Base-by-base conservation (phyloP, 768 basidiomycete genomes). In the Podaxis mareebaensis region DNA sequence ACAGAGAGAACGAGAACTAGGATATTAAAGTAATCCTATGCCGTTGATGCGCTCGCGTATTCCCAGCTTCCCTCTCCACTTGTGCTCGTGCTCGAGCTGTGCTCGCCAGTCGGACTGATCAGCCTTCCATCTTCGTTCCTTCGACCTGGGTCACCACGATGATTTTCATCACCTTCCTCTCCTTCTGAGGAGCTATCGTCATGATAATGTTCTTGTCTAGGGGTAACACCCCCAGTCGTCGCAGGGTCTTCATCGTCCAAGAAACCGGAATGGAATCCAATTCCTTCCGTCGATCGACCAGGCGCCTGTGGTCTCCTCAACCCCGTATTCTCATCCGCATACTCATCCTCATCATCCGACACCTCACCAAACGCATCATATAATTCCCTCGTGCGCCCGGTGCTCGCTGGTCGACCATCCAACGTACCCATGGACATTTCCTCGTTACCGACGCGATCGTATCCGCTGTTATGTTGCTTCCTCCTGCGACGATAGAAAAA, bases 331-430 rank as follows among this genome's bases (percentile, higher is more conserved):
- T 95, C 95, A 69, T 92, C 85, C 13, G 78, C 87, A 63, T 91
- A 89, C 20, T 88, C 88, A 36, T 92, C 88, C 15, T 89, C 90
- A 51, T 93, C 91, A 64, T 93, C 95, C 33, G 89, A 91, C 28
- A 88, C 83, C 70, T 95, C 94, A 39, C 94, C 95, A 76, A 99
- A 99, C 17, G 96, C 96, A 75, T 99, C 95, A 70, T 98, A 99
- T 65, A 99, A 72, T 75, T 98, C 96, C 77, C 91, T 91, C 55
- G 95, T 91, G 20, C 20, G 77, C 76, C 55, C 88, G 81, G 40
- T 82, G 24, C 81, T 73, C 22, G 70, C 67, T 24, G 30, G 52
- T n/a, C 51, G 60, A 42, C 78, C 74, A 20, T 83, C 79, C 33
- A 97, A 74, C 3, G 89, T 73, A 55, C 82, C 85, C 93, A 99